Evolutionary conservation across 108 stramenopile species (phyloP).

Genomic region (Nitzschia palea): DNA sequence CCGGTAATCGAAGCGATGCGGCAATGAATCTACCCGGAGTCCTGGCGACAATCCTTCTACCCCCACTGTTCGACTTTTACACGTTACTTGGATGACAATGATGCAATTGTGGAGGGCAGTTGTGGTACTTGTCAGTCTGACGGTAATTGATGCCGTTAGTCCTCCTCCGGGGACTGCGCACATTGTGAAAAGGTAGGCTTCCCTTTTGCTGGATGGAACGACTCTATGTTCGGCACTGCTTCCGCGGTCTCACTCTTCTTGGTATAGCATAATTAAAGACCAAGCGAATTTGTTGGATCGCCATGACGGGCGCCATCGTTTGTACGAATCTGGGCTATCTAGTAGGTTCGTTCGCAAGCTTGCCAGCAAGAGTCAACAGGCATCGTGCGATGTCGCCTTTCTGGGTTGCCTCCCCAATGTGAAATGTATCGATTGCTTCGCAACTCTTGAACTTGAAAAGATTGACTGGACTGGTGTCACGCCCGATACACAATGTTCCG

Average conservation of each 20-base stretch:
- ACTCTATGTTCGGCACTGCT: not conserved
- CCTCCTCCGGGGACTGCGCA: not conserved
- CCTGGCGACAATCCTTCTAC: no score
- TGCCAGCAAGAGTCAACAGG: not conserved
- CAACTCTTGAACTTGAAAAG: conserved; percentile 43
- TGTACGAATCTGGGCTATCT: not conserved
- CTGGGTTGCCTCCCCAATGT: conserved; percentile 57
- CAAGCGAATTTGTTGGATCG: conserved; percentile 2
- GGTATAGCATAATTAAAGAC: conserved; percentile 3
- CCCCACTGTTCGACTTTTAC: no score
- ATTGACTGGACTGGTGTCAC: conserved; percentile 86
- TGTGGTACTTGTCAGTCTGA: not conserved
- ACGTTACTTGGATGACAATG: no score
- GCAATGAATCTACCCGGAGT: no score
- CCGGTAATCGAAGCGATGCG: no score
- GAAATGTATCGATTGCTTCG: conserved; percentile 73
- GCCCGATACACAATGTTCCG: conserved; percentile 64
- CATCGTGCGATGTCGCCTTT: conserved; percentile 66
- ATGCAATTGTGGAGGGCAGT: no score
- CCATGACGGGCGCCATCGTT: not conserved
- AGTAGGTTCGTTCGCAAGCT: not conserved
- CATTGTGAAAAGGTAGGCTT: not conserved
- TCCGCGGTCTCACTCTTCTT: not conserved
- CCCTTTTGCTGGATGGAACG: not conserved
- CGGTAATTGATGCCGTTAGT: not conserved